phyloP scores from a whole-genome alignment of 768 basidiomycete species.

The Hortiboletus campestris region DNA sequence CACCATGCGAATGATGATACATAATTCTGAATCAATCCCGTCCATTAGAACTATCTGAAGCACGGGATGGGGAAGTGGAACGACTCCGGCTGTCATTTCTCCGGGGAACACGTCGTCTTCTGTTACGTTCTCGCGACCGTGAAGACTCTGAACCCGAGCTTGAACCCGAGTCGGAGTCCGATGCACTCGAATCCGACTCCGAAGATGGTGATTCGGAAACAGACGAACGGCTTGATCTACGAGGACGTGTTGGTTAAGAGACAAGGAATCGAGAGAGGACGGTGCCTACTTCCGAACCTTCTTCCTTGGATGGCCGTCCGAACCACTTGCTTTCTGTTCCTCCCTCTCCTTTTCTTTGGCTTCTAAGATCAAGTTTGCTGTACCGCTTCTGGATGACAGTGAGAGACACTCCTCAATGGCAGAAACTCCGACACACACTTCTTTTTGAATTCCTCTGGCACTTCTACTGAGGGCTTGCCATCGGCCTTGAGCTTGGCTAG shows the following conservation, averaged over 20 bases:
- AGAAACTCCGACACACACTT: slow-evolving; percentile 47
- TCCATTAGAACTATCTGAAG: slow-evolving; percentile 15
- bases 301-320: slow-evolving; percentile 34
- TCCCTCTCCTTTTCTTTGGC: slow-evolving; percentile 76
- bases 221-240: slow-evolving; percentile 35
- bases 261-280: slow-evolving; percentile 12
- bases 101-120: slow-evolving; percentile 39
- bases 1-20: slow-evolving; percentile 5
- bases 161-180: slow-evolving; percentile 40
- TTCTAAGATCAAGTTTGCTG: slow-evolving; percentile 83
- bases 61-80: slow-evolving; percentile 21
- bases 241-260: background rate
- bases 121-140: slow-evolving; percentile 42
- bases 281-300: slow-evolving; percentile 41
- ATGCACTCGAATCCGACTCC: slow-evolving; percentile 36
- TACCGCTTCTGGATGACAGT: slow-evolving; percentile 53
- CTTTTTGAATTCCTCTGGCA: slow-evolving; percentile 88
- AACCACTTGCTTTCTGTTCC: slow-evolving; percentile 33
- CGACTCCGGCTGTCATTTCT: slow-evolving; percentile 20
- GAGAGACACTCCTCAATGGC: background rate
- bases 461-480: slow-evolving; percentile 75
- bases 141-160: slow-evolving; percentile 45
- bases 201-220: slow-evolving; percentile 23
- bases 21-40: slow-evolving; percentile 13
- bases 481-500: slow-evolving; percentile 66